These are phyloP conservation scores for Pyrus hybrid DNA, from an alignment of 331 rosid genomes.

Conservation along the genomic window DNA sequence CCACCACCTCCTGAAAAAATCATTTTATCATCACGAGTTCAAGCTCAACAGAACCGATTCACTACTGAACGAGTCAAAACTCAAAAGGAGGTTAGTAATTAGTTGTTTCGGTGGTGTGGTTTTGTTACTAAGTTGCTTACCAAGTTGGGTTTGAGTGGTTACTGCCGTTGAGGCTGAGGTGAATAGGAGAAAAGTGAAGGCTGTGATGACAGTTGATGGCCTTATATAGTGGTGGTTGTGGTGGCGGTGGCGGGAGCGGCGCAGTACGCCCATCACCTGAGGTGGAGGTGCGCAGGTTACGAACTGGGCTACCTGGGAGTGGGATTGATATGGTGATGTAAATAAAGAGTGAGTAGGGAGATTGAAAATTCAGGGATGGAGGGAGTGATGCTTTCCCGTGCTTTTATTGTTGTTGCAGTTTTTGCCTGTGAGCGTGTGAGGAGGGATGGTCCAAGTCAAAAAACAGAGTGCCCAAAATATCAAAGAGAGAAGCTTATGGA, in stretches of 20 bases:
- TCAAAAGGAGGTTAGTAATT: neutral
- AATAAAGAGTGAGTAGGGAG: neutral
- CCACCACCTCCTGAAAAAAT: conserved; percentile 14
- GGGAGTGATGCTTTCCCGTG: neutral
- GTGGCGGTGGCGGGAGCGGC: conserved; percentile 20
- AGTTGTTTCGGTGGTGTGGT: neutral
- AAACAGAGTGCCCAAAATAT: conserved; percentile 14
- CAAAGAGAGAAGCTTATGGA: neutral
- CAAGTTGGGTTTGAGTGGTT: conserved; percentile 19
- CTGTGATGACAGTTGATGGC: conserved; percentile 23
- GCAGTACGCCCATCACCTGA: conserved; percentile 46
- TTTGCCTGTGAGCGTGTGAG: conserved; percentile 21
- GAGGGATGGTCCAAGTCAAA: conserved; percentile 37
- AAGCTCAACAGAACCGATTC: neutral
- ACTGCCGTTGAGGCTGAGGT: conserved; percentile 34
- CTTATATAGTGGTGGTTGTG: neutral
- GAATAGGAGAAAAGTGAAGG: conserved; percentile 47
- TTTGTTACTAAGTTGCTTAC: conserved; percentile 15
- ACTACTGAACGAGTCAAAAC: neutral
- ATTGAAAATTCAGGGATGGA: neutral
- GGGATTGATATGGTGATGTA: neutral
- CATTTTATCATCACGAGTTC: neutral
- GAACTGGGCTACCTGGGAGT: neutral
- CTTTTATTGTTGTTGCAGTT: conserved; percentile 17
- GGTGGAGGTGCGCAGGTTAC: conserved; percentile 17